Base-by-base conservation (phyloP, 1,139 yeast genomes). In the Pichia sp. region DNA sequence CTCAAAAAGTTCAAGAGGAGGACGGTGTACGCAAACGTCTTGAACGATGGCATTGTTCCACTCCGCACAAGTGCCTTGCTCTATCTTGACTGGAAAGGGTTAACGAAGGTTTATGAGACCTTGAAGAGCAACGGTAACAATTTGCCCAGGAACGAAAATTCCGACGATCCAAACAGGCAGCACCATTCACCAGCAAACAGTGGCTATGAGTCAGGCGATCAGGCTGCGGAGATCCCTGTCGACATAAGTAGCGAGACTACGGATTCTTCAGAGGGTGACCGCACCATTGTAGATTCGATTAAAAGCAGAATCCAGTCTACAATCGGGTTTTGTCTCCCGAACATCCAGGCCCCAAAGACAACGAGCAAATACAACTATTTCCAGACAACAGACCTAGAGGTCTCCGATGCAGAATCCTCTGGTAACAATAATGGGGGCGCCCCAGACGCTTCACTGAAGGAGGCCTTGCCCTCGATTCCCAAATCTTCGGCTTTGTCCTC, bases 41-140 rank as follows among this genome's bases (percentile, higher is more conserved):
- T 83, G n/a, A 82, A 87, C 63, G 85, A 80, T 64, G 99, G 98
- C 0, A 90, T 93, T 51, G 99, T 93, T 0, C 98, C 99, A 0
- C 71, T 93, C 55, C 74, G 97, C 52, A 90, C 99, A 0, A 82
- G 96, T 0, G 86, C 96, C 0, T 70, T 93, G 51, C 70, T 91
- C 26, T 93, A 83, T 62, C 68, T 93, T 18, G 96, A 80, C 66
- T 88, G 89, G 87, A 74, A 73, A 50, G 86, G 84, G 5, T 68
- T 80, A 16, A 71, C 78, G 4, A 73, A 75, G 48, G 82, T 82
- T 2, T 73, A 64, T 51, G 61, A 62, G 30, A 51, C 66, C 7
- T 44, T 62, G 44, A 54, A 78, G 39, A 13, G 23, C 13, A 72
- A 82, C 51, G 74, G 64, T 21, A 65, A 69, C 34, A 62, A 64